Base-by-base conservation (phyloP, 1,284 basidiomycete genomes). In the Ganoderma meredithae region DNA sequence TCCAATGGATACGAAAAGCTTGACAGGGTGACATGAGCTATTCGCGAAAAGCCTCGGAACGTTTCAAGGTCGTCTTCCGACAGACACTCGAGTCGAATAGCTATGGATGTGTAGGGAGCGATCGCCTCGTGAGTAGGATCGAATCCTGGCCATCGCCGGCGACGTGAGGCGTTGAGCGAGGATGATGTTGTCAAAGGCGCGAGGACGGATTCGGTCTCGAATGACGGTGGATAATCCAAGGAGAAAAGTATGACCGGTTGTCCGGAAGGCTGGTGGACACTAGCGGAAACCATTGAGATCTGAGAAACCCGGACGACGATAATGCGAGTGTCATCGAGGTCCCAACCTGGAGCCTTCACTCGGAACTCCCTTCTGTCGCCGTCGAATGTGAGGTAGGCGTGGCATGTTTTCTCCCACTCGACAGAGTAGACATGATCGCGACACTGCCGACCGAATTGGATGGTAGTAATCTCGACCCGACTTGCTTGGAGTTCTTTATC, bases 361-460 rank as follows among this genome's bases (percentile, higher is more conserved):
- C 81, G 80, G 33, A 89, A 79, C 72, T 88, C 83, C 59, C 86
- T 78, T 43, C 81, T 79, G 43, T 88, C 83, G 7, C 80, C 75
- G 64, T 84, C 77, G 71, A 86, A 86, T 19, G 67, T 68, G 33
- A 86, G 72, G 36, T 62, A 63, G 47, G 79, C 79, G 31, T 64
- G 52, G 41, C 69, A 74, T n/a, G 68, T 55, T 53, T 80, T 75
- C 75, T 89, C 86, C 81, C 84, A 86, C 76, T 90, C 88, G 62
- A 86, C 77, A 6, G 88, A 90, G 71, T 87, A 86, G 0, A 83
- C 81, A 13, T 79, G 75, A 72, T 88, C 87, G 31, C 84, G 81
- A 69, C 85, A 88, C 67, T 83, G 79, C 85, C 86, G 88, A 10
- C 88, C 86, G 71, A 89, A 81, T 65, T 83, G 81, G 43, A 91